phyloP scores from a whole-genome alignment of 257 asterid genomes.

The Solanum arcanum region DNA sequence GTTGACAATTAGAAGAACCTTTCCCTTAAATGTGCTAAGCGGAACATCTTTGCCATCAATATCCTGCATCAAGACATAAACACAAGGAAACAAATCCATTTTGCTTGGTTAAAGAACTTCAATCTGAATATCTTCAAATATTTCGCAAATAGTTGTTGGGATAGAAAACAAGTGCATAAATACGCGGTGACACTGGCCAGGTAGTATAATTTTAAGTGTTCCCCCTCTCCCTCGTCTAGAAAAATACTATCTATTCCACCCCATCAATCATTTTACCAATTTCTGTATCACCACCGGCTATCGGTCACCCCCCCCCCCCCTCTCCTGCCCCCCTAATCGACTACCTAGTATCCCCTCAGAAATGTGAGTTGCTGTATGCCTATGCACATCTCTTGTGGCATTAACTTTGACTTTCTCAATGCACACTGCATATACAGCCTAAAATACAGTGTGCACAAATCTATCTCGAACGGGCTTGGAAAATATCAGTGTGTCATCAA shows the following conservation, averaged over 20 bases:
- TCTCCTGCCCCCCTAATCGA: not conserved
- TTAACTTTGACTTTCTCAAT: not conserved
- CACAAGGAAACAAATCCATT: not conserved
- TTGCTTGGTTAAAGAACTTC: not conserved
- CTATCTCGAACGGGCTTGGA: not conserved
- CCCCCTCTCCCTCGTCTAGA: not conserved
- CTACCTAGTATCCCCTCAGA: not conserved
- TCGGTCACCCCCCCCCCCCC: not conserved
- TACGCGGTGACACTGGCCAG: too few species aligned
- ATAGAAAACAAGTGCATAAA: not conserved
- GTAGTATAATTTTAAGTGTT: not conserved
- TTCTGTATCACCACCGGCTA: not conserved
- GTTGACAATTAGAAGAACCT: constrained; percentile 69
- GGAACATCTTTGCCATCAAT: constrained; percentile 71
- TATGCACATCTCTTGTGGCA: not conserved
- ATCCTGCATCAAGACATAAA: constrained; percentile 40
- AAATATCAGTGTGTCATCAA: not conserved
- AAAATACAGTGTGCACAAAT: not conserved
- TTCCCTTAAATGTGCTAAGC: constrained; percentile 74
- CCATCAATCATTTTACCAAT: not conserved
- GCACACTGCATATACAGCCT: not conserved
- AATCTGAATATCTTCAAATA: not conserved
- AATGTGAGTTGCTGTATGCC: not conserved
- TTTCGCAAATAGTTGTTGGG: not conserved
- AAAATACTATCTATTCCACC: not conserved